Evolutionary conservation across 2,329 filamentous ascomycete genomes (phyloP).

Genomic region (Drechslerella stenobrocha): DNA sequence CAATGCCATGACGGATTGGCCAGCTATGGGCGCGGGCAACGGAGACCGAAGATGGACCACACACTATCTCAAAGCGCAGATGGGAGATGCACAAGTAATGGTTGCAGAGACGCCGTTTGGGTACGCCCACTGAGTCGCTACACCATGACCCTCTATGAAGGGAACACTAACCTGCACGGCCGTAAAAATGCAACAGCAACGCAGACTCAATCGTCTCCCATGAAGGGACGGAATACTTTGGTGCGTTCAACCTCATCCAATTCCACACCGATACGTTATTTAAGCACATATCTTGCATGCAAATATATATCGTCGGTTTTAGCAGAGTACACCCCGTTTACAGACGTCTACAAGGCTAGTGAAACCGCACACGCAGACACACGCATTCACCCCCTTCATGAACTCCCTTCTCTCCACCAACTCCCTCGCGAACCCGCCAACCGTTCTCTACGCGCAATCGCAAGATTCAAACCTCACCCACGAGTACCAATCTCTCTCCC

Average conservation of each 20-base stretch:
- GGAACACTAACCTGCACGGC: no score
- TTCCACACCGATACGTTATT: neutral
- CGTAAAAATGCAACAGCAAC: conserved; percentile 50
- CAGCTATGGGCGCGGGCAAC: conserved; percentile 58
- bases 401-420: conserved; percentile 53
- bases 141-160: no score
- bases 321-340: no score
- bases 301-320: no score
- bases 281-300: no score
- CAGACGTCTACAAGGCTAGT: conserved; percentile 60
- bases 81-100: conserved; percentile 66
- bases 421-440: conserved; percentile 55
- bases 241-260: conserved; percentile 6
- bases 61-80: conserved; percentile 62
- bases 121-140: no score
- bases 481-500: conserved; percentile 69
- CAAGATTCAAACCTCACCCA: conserved; percentile 80
- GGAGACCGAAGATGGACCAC: conserved; percentile 63
- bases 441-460: conserved; percentile 71
- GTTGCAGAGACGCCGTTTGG: conserved; percentile 77
- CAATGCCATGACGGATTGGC: conserved; percentile 66
- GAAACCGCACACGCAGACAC: conserved; percentile 70
- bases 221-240: conserved; percentile 52
- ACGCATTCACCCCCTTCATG: conserved; percentile 67
- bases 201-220: conserved; percentile 53